Evolutionary conservation across 345 rosid species (phyloP).

Genomic region (Rhodamnia argentea): DNA sequence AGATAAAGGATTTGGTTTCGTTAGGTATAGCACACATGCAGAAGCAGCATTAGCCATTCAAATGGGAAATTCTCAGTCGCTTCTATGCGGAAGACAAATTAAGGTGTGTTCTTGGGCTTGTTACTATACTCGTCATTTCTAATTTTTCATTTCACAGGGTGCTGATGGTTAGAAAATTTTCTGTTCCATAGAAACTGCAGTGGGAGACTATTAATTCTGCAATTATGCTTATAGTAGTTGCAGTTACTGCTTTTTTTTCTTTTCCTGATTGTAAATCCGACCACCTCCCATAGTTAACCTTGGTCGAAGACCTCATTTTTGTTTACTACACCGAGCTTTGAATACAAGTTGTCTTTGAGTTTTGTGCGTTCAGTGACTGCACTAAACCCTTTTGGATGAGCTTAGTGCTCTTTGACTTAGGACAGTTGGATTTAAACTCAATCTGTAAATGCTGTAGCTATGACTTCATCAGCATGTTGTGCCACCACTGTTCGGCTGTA

Average conservation of each 20-base stretch:
- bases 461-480: background rate
- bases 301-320: background rate
- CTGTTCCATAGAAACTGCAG: background rate
- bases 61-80: conserved; percentile 75
- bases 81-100: conserved; percentile 71
- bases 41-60: conserved; percentile 95
- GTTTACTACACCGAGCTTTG: background rate
- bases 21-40: conserved; percentile 72
- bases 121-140: background rate
- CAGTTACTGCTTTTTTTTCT: background rate
- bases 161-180: background rate
- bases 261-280: background rate
- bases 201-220: background rate
- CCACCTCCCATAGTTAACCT: background rate
- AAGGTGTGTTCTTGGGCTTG: conserved; percentile 39
- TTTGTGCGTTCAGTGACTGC: background rate
- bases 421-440: background rate
- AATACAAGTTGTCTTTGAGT: background rate
- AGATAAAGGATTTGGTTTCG: conserved; percentile 97
- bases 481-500: background rate
- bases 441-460: background rate
- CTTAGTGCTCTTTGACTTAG: background rate
- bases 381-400: background rate
- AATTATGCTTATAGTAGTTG: background rate
- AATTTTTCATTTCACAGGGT: background rate